These are phyloP conservation scores for Populus simonii DNA, from an alignment of 345 rosid genomes.

Conservation along the genomic window DNA sequence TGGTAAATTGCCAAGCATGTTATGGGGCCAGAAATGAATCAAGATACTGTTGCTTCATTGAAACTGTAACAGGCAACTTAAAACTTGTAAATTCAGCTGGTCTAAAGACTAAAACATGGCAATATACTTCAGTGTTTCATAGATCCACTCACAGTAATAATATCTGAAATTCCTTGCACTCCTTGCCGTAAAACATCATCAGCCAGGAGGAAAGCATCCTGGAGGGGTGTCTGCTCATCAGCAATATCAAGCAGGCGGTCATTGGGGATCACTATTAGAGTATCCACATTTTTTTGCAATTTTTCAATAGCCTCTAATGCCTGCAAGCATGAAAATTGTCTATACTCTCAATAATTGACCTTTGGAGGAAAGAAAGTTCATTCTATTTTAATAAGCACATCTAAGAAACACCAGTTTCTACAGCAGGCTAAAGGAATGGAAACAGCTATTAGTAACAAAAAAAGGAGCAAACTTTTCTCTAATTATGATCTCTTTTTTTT, in stretches of 20 bases:
- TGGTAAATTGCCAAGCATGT: not conserved
- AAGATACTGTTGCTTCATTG: too few relatives aligned
- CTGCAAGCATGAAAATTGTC: constrained; percentile 38
- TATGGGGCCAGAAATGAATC: too few relatives aligned
- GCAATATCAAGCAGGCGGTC: constrained; percentile 95
- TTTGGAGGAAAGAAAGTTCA: too few relatives aligned
- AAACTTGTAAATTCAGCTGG: not conserved
- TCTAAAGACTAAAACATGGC: not conserved
- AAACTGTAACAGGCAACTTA: not conserved
- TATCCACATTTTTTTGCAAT: constrained; percentile 90
- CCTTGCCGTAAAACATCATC: constrained; percentile 98
- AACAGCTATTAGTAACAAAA: not conserved
- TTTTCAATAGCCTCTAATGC: constrained; percentile 95
- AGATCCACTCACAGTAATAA: constrained; percentile 67
- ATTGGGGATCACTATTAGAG: constrained; percentile 94
- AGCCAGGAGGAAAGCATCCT: constrained; percentile 98
- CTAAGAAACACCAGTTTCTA: not conserved
- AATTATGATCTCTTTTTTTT: not conserved
- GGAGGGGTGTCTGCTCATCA: constrained; percentile 95
- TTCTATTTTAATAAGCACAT: not conserved
- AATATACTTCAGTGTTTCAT: not conserved
- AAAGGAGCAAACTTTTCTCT: too few relatives aligned
- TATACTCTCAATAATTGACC: too few relatives aligned
- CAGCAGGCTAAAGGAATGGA: not conserved
- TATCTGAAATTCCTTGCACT: constrained; percentile 98